These are phyloP conservation scores for Sporothrix globosa DNA, from an alignment of 2,329 filamentous ascomycete genomes.

Conservation along the genomic window DNA sequence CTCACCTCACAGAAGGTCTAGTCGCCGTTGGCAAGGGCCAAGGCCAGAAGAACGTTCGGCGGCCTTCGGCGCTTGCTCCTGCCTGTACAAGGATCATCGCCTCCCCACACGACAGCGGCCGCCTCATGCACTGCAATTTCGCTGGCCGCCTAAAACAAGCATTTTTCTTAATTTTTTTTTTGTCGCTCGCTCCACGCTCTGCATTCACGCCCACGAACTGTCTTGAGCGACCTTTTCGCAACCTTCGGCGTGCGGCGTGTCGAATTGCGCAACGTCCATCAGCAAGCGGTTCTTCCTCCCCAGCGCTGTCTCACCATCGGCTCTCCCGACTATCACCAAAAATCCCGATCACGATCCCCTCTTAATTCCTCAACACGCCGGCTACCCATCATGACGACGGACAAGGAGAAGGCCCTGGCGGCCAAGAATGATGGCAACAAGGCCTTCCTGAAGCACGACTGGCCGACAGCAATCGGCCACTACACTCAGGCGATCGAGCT, in stretches of 20 bases:
- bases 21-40: neutral
- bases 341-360: neutral
- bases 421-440: conserved; percentile 95
- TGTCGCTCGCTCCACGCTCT: neutral
- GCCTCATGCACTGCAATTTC: conserved; percentile 3
- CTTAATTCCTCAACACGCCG: neutral
- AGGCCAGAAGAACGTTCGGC: conserved; percentile 34
- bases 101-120: conserved; percentile 18
- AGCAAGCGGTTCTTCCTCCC: neutral
- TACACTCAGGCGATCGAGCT: conserved; percentile 87
- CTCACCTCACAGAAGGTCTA: neutral
- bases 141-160: neutral
- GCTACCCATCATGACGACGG: conserved; percentile 39
- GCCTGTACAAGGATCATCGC: conserved; percentile 15
- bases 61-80: conserved; percentile 32
- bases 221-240: neutral
- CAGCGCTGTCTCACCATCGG: neutral
- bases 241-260: no score
- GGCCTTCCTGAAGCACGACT: conserved; percentile 86
- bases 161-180: conserved; percentile 21
- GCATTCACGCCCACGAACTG: conserved; percentile 1
- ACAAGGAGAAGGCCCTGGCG: conserved; percentile 71
- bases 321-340: neutral
- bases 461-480: conserved; percentile 75
- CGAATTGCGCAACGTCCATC: neutral